phyloP scores from a whole-genome alignment of 148 eudicot species.

The Heliosperma pusillum region DNA sequence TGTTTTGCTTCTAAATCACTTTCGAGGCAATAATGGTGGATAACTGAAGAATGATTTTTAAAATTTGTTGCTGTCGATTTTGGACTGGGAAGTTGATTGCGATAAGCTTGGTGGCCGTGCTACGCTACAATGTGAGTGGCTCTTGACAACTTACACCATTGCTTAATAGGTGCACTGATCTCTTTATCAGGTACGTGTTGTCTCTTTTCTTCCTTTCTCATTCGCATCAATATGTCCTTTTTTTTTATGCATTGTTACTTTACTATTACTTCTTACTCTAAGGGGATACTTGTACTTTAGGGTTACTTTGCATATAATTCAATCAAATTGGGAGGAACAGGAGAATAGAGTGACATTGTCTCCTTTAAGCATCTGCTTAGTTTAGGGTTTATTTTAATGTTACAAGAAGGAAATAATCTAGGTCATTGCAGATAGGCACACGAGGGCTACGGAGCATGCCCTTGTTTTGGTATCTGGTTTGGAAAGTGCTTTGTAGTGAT shows the following conservation, averaged over 20 bases:
- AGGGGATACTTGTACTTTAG: not conserved
- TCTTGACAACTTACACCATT: not conserved
- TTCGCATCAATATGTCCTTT: not conserved
- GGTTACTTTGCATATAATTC: not conserved
- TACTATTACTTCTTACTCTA: no score
- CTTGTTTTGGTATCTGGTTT: no score
- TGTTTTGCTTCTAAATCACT: not conserved
- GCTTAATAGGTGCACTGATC: not conserved
- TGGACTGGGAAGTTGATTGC: not conserved
- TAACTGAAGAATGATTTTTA: not conserved
- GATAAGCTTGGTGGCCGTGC: not conserved
- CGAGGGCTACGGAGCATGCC: no score
- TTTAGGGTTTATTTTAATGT: not conserved
- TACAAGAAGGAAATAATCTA: not conserved
- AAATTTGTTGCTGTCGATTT: not conserved
- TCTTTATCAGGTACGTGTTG: not conserved
- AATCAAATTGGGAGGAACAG: no score
- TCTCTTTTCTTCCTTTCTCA: not conserved
- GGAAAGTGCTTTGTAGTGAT: no score
- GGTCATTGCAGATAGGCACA: not conserved
- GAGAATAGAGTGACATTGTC: not conserved
- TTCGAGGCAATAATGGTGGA: not conserved
- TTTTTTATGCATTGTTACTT: no score
- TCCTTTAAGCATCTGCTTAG: not conserved
- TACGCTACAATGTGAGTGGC: not conserved